phyloP scores from a whole-genome alignment of 768 basidiomycete genomes.

The Boletus reticulatus region DNA sequence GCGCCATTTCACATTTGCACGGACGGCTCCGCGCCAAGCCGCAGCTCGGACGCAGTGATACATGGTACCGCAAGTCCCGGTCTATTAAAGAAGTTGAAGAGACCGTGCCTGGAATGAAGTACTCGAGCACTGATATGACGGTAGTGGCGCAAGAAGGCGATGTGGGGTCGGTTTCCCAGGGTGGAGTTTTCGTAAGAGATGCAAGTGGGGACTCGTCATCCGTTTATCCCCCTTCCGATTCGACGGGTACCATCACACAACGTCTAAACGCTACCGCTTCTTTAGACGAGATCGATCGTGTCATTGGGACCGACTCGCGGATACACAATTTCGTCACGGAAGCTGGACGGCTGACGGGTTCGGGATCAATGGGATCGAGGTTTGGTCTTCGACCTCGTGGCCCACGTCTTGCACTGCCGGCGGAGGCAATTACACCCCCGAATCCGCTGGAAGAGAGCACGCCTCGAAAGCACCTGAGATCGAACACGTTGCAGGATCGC shows the following conservation, averaged over 20 bases:
- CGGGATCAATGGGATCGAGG: slow-evolving; percentile 15
- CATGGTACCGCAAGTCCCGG: slow-evolving; percentile 32
- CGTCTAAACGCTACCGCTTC: slow-evolving; percentile 13
- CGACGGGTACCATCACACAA: slow-evolving; percentile 21
- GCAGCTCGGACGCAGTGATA: slow-evolving; percentile 22
- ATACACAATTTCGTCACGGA: slow-evolving; percentile 27
- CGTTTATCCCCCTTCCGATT: slow-evolving; percentile 28
- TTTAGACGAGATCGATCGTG: slow-evolving; percentile 30
- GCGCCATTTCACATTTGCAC: slow-evolving; percentile 22
- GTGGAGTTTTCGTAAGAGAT: slow-evolving; percentile 1
- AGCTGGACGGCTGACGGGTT: slow-evolving; percentile 10
- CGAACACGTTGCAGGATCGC: slow-evolving; percentile 39
- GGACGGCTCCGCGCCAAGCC: slow-evolving; percentile 23
- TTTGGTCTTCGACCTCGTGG: slow-evolving; percentile 20
- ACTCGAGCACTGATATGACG: slow-evolving; percentile 25
- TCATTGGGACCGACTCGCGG: slow-evolving; percentile 20
- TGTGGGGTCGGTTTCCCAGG: slow-evolving; percentile 8
- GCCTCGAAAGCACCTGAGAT: slow-evolving; percentile 19
- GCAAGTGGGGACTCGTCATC: slow-evolving; percentile 21
- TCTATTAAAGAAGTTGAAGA: slow-evolving; percentile 15
- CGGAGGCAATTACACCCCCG: slow-evolving; percentile 8
- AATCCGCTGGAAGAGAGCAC: slow-evolving; percentile 22
- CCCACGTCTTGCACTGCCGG: slow-evolving; percentile 16
- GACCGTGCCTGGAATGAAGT: slow-evolving; percentile 35
- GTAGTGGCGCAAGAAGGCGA: slow-evolving; percentile 24